Percentiles rank a stretch among this genome's conserved stretches.
Conservation (phyloP, 805 yeast species). For the Maudiozyma turicensis region DNA sequence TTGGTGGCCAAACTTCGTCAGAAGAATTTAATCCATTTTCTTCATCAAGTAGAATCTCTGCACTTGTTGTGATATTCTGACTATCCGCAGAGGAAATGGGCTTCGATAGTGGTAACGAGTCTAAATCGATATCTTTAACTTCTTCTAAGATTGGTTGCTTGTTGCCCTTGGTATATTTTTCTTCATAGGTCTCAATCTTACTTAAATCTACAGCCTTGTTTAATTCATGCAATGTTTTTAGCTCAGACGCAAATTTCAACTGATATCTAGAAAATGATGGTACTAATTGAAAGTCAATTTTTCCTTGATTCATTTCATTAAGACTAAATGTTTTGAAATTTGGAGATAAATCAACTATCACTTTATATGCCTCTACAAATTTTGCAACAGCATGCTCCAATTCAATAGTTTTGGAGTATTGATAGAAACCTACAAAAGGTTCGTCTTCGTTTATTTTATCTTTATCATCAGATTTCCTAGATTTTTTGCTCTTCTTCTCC, state of each 20-base stretch:
- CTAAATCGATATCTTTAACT: conserved; percentile 12
- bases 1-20: conserved; percentile 44
- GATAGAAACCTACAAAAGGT: conserved; percentile 1
- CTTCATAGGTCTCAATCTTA: conserved; percentile 38
- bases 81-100: conserved; percentile 4
- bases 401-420: conserved; percentile 23
- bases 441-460: not conserved
- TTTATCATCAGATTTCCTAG: conserved; percentile 2
- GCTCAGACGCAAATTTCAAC: conserved; percentile 47
- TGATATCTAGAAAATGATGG: conserved; percentile 45
- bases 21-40: conserved; percentile 6
- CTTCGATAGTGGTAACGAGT: conserved; percentile 7
- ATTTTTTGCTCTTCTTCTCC: conserved; percentile 8
- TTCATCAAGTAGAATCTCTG: conserved; percentile 5
- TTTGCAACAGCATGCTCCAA: conserved; percentile 46
- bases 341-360: conserved; percentile 50
- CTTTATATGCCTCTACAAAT: conserved; percentile 42
- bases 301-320: conserved; percentile 27
- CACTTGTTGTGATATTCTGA: not conserved
- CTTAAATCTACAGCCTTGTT: conserved; percentile 47
- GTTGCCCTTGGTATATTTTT: conserved; percentile 9
- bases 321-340: conserved; percentile 34
- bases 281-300: conserved; percentile 33
- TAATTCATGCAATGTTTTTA: conserved; percentile 44
- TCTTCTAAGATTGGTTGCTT: conserved; percentile 14